These are phyloP conservation scores for Fulvia fulva DNA, from an alignment of 2,329 filamentous ascomycete genomes.

Conservation along the genomic window DNA sequence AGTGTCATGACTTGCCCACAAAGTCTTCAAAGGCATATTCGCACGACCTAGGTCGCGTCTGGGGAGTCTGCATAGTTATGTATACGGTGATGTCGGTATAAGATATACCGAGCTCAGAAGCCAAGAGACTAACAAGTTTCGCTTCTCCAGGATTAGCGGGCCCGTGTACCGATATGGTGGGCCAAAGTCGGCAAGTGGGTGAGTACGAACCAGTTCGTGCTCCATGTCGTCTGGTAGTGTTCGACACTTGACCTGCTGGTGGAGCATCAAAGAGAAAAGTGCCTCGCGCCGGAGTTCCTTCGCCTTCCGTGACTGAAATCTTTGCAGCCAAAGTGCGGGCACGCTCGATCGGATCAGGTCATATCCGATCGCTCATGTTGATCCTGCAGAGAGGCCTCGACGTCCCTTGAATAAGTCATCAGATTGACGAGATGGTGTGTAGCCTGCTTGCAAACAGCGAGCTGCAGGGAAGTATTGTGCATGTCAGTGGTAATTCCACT, in stretches of 20 bases:
- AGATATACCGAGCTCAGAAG: background rate
- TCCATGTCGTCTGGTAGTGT: background rate
- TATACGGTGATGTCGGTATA: background rate
- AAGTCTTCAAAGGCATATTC: background rate
- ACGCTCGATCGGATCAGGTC: background rate
- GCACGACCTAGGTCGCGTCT: background rate
- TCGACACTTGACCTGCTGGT: background rate
- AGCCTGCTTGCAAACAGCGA: background rate
- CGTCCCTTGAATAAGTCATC: background rate
- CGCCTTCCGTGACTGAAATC: background rate
- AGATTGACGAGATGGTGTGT: background rate
- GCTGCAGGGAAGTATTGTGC: background rate
- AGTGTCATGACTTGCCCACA: background rate
- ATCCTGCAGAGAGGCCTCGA: background rate
- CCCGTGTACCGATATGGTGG: background rate
- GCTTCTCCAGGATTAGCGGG: background rate
- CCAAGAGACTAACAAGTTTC: background rate
- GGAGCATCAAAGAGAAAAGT: background rate
- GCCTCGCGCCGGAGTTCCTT: background rate
- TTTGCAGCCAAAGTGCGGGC: background rate
- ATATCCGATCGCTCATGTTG: background rate
- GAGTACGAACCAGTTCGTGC: background rate
- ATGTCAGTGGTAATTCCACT: background rate
- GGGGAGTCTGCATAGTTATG: background rate
- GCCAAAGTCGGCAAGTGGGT: background rate